Evolutionary conservation across 768 basidiomycete genomes (phyloP).

Genomic region (Termitomyces sp.): DNA sequence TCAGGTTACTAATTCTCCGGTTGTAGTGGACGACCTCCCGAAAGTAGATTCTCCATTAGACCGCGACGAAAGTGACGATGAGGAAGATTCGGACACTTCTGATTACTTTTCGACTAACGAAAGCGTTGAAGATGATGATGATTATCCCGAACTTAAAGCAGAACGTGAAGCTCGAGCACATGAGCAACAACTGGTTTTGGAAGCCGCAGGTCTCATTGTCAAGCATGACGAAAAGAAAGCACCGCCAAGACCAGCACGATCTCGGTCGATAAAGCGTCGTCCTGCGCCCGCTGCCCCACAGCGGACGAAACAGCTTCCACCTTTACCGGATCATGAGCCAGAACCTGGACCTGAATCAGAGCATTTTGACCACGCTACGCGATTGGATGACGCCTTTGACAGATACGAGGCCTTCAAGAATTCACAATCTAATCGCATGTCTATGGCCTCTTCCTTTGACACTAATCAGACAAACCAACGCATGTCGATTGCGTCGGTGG

Average conservation of each 20-base stretch:
- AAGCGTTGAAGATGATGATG: slow-evolving; percentile 25
- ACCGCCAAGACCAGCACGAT: slow-evolving; percentile 32
- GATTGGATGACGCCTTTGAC: slow-evolving; percentile 81
- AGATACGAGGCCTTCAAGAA: slow-evolving; percentile 83
- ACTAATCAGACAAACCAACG: slow-evolving; percentile 29
- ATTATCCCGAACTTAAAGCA: slow-evolving; percentile 36
- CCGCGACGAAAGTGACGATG: slow-evolving; percentile 18
- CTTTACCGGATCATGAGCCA: slow-evolving; percentile 12
- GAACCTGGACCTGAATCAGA: slow-evolving; percentile 18
- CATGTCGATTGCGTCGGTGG: slow-evolving; percentile 62
- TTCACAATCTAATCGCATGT: slow-evolving; percentile 44
- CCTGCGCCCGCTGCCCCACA: slow-evolving; percentile 47
- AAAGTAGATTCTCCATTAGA: slow-evolving; percentile 1
- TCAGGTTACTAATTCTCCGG: not conserved
- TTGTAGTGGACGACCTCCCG: not conserved
- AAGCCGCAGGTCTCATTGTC: slow-evolving; percentile 82
- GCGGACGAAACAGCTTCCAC: slow-evolving; percentile 46
- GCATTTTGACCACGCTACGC: slow-evolving; percentile 31
- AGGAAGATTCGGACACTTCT: slow-evolving; percentile 24
- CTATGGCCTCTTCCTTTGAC: slow-evolving; percentile 44
- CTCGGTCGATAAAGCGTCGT: slow-evolving; percentile 26
- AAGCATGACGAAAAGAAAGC: slow-evolving; percentile 47
- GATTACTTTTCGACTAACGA: slow-evolving; percentile 34
- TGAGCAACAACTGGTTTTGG: slow-evolving; percentile 78
- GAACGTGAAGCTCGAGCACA: slow-evolving; percentile 58